phyloP scores from a whole-genome alignment of 2,329 filamentous ascomycete species.

The Peltaster fructicola region DNA sequence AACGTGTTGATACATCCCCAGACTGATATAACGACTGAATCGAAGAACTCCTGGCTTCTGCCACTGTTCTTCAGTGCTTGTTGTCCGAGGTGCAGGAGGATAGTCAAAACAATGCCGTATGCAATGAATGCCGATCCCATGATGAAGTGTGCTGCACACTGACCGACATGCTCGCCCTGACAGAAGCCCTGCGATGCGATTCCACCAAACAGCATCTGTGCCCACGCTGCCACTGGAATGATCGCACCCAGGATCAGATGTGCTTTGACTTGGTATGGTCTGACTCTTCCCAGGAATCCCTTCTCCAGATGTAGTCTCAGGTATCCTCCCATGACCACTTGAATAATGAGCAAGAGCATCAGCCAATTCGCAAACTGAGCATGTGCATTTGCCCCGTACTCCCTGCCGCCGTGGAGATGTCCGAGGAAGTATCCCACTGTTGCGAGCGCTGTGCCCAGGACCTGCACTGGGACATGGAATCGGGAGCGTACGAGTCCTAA shows the following conservation, averaged over 20 bases:
- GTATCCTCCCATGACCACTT: constrained; percentile 70
- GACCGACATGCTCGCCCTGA: constrained; percentile 73
- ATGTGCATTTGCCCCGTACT: constrained; percentile 72
- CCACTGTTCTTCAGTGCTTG: constrained; percentile 67
- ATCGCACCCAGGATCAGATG: constrained; percentile 75
- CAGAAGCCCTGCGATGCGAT: constrained; percentile 89
- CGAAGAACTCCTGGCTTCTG: constrained; percentile 91
- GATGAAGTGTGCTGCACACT: constrained; percentile 93
- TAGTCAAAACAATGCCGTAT: constrained; percentile 75
- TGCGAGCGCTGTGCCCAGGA: constrained; percentile 55
- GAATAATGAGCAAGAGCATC: constrained; percentile 60
- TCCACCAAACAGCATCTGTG: constrained; percentile 89
- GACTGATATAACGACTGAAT: constrained; percentile 72
- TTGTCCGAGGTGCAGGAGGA: constrained; percentile 77
- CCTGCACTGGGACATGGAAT: constrained; percentile 87
- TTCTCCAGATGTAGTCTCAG: constrained; percentile 76
- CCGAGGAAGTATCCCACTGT: constrained; percentile 80
- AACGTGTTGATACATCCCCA: constrained; percentile 99
- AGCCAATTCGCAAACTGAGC: constrained; percentile 61
- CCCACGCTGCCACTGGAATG: constrained; percentile 75
- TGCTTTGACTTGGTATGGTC: constrained; percentile 27
- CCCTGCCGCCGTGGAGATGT: constrained; percentile 73
- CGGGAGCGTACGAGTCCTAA: constrained; percentile 75
- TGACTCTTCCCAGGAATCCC: constrained; percentile 63
- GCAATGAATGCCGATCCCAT: constrained; percentile 96